A percentile compares a stretch with the other conserved stretches of the same genome.
These are phyloP conservation scores for Pythium aphanidermatum DNA, from an alignment of 352 stramenopile species.

Conservation along the genomic window DNA sequence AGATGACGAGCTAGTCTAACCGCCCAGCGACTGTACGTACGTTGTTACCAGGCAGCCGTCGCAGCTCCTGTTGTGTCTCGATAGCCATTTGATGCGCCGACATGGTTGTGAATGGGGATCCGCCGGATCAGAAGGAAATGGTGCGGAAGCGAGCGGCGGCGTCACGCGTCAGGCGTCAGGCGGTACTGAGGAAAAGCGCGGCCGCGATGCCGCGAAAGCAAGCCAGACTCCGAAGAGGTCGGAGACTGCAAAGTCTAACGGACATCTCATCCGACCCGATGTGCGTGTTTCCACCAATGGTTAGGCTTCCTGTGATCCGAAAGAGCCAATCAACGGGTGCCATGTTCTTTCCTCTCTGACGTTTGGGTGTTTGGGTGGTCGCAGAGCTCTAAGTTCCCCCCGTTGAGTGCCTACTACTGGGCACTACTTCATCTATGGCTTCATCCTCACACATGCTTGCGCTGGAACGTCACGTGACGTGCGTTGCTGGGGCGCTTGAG, in stretches of 20 bases:
- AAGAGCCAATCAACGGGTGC: constrained; percentile 33
- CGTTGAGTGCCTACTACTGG: constrained; percentile 3
- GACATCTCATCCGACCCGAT: no score
- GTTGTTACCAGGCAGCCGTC: constrained; percentile 77
- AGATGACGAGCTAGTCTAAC: constrained; percentile 1
- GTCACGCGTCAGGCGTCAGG: no score
- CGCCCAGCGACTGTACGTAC: constrained; percentile 25
- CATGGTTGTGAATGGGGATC: constrained; percentile 19
- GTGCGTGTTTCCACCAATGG: constrained; percentile 16
- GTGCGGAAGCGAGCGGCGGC: no score
- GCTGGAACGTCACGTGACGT: constrained; percentile 50
- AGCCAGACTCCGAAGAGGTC: no score
- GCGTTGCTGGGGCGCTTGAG: constrained; percentile 65
- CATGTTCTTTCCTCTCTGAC: constrained; percentile 17
- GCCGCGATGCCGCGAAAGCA: no score
- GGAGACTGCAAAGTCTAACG: no score
- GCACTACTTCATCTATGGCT: constrained; percentile 11
- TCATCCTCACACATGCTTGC: constrained; percentile 28
- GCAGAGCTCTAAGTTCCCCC: constrained; percentile 3
- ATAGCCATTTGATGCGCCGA: constrained; percentile 78
- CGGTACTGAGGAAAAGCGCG: no score
- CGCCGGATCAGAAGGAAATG: no score
- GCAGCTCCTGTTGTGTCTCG: constrained; percentile 82
- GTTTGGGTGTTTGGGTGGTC: constrained; percentile 10
- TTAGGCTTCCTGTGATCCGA: constrained; percentile 13